Evolutionary conservation across 2,329 filamentous ascomycete species (phyloP).

Genomic region (Beauveria rudraprayagi): DNA sequence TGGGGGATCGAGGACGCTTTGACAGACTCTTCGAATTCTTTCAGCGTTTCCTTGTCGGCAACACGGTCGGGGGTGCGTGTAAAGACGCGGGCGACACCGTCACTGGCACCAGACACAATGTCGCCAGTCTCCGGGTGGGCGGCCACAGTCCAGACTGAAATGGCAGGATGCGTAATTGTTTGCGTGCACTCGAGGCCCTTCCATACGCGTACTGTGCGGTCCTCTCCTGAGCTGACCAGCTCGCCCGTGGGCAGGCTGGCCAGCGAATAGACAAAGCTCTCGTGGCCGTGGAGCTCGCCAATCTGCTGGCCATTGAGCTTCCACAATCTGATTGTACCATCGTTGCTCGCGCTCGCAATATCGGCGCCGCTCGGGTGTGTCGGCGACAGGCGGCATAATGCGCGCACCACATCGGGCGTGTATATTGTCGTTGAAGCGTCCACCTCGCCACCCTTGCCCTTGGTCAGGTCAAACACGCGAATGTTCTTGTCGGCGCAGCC

Average conservation of each 20-base stretch:
- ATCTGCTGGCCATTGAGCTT: constrained; percentile 70
- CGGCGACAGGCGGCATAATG: constrained; percentile 71
- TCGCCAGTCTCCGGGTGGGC: constrained; percentile 76
- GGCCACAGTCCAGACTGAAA: constrained; percentile 93
- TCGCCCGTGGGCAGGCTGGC: constrained; percentile 73
- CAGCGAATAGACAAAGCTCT: constrained; percentile 89
- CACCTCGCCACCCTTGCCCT: constrained; percentile 45
- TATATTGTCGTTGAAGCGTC: constrained; percentile 48
- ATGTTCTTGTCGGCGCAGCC: constrained; percentile 87
- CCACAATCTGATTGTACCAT: constrained; percentile 82
- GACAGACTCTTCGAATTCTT: constrained; percentile 74
- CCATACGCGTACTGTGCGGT: constrained; percentile 91
- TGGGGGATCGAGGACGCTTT: constrained; percentile 79
- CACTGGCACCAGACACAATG: constrained; percentile 88
- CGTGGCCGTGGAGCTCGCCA: constrained; percentile 75
- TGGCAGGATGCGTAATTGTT: constrained; percentile 93
- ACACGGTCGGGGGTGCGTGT: constrained; percentile 61
- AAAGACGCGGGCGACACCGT: constrained; percentile 78
- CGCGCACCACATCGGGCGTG: constrained; percentile 76
- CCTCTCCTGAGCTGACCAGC: constrained; percentile 84
- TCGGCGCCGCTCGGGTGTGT: constrained; percentile 75
- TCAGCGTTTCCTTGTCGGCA: constrained; percentile 59
- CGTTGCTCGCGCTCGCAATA: constrained; percentile 93
- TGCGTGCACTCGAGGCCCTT: constrained; percentile 74
- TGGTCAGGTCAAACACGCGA: constrained; percentile 68